Evolutionary conservation across 169 alveolate species (phyloP).

Genomic region (Plasmodium vivax): DNA sequence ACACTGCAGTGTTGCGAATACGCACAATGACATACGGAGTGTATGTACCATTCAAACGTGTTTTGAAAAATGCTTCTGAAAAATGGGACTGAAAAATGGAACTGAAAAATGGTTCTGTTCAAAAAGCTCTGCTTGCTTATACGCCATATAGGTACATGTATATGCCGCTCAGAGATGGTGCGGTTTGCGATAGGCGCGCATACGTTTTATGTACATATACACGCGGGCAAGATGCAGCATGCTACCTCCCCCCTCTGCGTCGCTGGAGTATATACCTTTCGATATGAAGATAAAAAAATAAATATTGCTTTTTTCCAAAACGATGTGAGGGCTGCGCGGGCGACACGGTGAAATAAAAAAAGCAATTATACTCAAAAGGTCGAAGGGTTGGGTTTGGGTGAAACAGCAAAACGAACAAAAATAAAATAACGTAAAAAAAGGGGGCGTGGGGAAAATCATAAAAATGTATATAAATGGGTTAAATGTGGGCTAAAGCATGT

Average conservation of each 20-base stretch:
- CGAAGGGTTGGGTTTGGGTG: not conserved
- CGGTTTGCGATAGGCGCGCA: not conserved
- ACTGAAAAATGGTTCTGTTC: not conserved
- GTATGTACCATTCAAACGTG: not conserved
- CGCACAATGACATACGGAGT: not conserved
- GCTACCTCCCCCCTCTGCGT: not conserved
- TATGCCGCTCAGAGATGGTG: not conserved
- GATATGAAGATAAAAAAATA: not conserved
- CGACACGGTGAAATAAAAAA: not conserved
- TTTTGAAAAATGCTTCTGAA: not conserved
- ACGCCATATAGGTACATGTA: not conserved
- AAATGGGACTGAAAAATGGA: not conserved
- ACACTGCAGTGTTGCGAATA: not conserved
- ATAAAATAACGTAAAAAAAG: not conserved
- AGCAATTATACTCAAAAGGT: not conserved
- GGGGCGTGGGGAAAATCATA: not conserved
- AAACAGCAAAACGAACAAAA: not conserved
- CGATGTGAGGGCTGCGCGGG: not conserved
- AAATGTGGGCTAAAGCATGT: not conserved
- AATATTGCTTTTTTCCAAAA: not conserved
- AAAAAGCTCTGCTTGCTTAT: not conserved
- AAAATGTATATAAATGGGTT: not conserved
- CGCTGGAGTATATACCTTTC: not conserved
- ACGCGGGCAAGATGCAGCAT: not conserved
- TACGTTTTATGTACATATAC: not conserved